Conservation (phyloP, 202 grass and related monocot genomes). For the Brachypodium distachyon region DNA sequence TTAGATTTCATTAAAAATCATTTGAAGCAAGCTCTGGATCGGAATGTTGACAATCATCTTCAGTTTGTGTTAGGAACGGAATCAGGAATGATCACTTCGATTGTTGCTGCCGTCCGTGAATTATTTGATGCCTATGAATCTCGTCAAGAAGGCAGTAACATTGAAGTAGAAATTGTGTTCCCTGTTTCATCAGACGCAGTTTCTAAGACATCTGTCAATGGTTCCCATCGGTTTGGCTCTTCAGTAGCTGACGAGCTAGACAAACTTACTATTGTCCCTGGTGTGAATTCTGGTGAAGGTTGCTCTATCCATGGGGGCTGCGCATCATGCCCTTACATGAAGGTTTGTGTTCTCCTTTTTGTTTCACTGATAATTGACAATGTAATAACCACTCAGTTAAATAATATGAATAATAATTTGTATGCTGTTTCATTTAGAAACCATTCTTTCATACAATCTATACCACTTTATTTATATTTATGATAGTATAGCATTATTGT, state of each 20-base stretch:
- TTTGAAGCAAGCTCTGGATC: constrained; percentile 66
- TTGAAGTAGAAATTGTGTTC: constrained; percentile 95
- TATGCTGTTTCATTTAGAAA: background rate
- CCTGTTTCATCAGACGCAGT: constrained; percentile 89
- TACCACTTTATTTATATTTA: background rate
- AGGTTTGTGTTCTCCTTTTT: constrained; percentile 41
- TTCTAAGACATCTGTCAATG: constrained; percentile 45
- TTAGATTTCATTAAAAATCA: constrained; percentile 81
- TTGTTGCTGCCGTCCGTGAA: constrained; percentile 59
- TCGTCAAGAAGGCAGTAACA: constrained; percentile 29
- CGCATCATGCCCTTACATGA: constrained; percentile 98
- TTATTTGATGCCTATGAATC: constrained; percentile 45
- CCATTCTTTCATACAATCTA: background rate
- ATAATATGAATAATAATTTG: background rate
- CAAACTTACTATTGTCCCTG: constrained; percentile 67
- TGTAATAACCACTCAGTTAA: background rate
- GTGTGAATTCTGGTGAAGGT: constrained; percentile 74
- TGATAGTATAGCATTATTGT: background rate
- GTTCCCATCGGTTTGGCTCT: constrained; percentile 31
- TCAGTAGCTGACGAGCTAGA: constrained; percentile 27
- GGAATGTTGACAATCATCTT: constrained; percentile 71
- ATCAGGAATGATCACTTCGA: constrained; percentile 97
- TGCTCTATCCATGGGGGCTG: constrained; percentile 97
- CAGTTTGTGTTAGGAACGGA: constrained; percentile 96
- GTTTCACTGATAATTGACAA: background rate